These are phyloP conservation scores for Vaucheria bursata DNA, from an alignment of 352 stramenopile genomes.

Conservation along the genomic window DNA sequence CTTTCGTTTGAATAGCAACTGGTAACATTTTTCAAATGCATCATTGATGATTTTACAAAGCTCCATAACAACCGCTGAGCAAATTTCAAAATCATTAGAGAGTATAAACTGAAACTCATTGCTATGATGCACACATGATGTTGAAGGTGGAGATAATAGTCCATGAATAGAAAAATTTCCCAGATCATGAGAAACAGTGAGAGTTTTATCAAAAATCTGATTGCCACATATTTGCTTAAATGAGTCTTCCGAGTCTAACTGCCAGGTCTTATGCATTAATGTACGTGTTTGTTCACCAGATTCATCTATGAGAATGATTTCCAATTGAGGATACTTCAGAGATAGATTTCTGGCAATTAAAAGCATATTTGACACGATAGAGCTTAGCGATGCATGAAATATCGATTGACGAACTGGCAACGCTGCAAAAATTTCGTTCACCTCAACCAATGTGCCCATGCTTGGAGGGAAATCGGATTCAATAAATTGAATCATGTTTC, in stretches of 20 bases:
- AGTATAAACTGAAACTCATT: not conserved
- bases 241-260: not conserved
- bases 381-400: not conserved
- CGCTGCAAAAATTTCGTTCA: not conserved
- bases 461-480: not conserved
- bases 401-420: not conserved
- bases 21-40: not conserved
- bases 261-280: not conserved
- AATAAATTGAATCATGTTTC: not conserved
- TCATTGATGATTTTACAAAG: not conserved
- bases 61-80: not conserved
- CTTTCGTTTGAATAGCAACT: not conserved
- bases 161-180: not conserved
- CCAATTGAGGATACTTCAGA: not conserved
- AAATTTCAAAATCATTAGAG: not conserved
- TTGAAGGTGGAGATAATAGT: not conserved
- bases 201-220: not conserved
- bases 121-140: not conserved
- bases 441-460: not conserved
- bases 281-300: not conserved
- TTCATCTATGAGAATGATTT: not conserved
- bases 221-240: not conserved
- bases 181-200: not conserved
- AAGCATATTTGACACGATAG: not conserved
- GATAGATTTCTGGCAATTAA: not conserved